phyloP scores from a whole-genome alignment of 768 basidiomycete species.

The Tulasnella sp. region DNA sequence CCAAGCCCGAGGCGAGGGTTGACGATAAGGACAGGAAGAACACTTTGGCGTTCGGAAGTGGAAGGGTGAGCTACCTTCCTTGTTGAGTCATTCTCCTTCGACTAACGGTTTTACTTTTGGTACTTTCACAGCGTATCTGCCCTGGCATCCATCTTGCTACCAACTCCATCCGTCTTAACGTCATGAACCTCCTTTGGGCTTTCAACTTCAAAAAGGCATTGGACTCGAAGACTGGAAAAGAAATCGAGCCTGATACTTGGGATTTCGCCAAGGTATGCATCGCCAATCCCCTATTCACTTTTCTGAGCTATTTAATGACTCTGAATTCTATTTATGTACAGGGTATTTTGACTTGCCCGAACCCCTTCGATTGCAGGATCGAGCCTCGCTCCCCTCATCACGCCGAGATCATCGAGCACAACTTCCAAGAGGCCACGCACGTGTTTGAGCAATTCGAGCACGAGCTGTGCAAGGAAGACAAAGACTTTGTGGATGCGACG shows the following conservation, averaged over 20 bases:
- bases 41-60: slow-evolving; percentile 12
- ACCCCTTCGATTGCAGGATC: slow-evolving; percentile 13
- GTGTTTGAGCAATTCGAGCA: slow-evolving; percentile 12
- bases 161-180: slow-evolving; percentile 23
- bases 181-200: slow-evolving; percentile 28
- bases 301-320: neutral
- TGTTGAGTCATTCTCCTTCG: neutral
- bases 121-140: slow-evolving; percentile 20
- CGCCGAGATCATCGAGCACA: slow-evolving; percentile 9
- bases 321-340: neutral
- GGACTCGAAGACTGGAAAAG: slow-evolving; percentile 17
- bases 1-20: slow-evolving; percentile 1
- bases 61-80: slow-evolving; percentile 8
- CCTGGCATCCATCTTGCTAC: slow-evolving; percentile 24
- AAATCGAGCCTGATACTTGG: slow-evolving; percentile 12
- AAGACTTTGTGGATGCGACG: slow-evolving; percentile 1
- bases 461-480: slow-evolving; percentile 10
- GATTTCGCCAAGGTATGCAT: slow-evolving; percentile 10
- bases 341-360: slow-evolving; percentile 12
- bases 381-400: slow-evolving; percentile 13
- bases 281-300: neutral
- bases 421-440: neutral
- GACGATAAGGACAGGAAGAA: slow-evolving; percentile 10
- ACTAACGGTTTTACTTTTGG: neutral
- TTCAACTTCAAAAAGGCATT: slow-evolving; percentile 24